Evolutionary conservation across 352 stramenopile species (phyloP), one percentile per base, ranked within the genome.

Genomic region (Globisporangium paroecandrum): DNA sequence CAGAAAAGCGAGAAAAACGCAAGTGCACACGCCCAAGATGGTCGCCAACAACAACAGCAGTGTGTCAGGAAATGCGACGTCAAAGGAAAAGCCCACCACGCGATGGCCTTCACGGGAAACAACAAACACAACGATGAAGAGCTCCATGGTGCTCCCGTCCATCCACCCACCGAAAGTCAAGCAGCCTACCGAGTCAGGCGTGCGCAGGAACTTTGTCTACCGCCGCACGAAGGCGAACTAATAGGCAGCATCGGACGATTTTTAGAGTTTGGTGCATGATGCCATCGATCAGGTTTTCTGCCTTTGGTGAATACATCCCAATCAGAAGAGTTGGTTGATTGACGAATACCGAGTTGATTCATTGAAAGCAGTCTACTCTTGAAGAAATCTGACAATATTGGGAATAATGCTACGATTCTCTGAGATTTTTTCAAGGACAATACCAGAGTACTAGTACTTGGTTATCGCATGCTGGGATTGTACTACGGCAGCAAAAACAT

Each of bases 91-190:
- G 27, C 13, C 54, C 0, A 6, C 27, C 0, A 13, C 25, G 1
- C 25, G 41, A 18, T 54, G 64, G 13, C 20, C 41, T 0, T 41
- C 64, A 4, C 63, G 47, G 36, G 64, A 69, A 15, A 24, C 2
- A 2, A 34, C 9, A 32, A 32, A 32, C 29, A 0, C 29, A 32
- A 32, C 4, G 29, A 7, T 32, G 20, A 62, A 65, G 57, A 59
- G 6, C 24, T 47, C 36, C 8, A 25, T 46, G 5, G 7, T 49
- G 36, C 51, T 70, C 3, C 65, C 65, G 12, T 34, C 58, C 34
- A 70, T 70, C 32, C 25, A 51, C 24, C 46, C 32, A 10, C 20
- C 65, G 4, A 46, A 60, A 47, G 24, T 6, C 18, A 54, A 13
- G 29, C 58, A 51, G 7, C 2, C n/a, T 5, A 8, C 32, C 8